Conservation (phyloP, 352 stramenopile genomes). For the Thraustochytrium sp. region DNA sequence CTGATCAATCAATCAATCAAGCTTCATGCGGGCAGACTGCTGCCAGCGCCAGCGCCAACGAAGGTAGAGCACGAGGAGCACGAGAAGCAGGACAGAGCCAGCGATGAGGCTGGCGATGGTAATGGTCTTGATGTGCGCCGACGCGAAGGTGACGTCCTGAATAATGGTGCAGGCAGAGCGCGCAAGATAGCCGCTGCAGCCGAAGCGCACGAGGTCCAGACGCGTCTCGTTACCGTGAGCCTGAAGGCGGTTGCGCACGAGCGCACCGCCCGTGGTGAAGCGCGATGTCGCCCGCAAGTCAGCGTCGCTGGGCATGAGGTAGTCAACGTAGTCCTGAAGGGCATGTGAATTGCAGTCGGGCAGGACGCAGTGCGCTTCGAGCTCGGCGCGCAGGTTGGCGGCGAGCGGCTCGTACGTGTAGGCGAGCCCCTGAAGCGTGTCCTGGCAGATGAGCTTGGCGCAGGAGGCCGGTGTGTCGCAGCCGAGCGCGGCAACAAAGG, state of each 20-base stretch:
- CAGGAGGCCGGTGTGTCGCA: background rate
- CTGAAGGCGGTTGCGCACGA: background rate
- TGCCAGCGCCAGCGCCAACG: background rate
- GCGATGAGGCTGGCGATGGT: background rate
- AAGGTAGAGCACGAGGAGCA: background rate
- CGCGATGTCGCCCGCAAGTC: background rate
- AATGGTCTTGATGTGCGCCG: constrained; percentile 15
- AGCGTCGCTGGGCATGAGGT: background rate
- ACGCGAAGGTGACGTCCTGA: constrained; percentile 17
- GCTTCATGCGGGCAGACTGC: background rate
- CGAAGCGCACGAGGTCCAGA: constrained; percentile 10
- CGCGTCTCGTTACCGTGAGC: background rate
- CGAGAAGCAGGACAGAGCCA: background rate
- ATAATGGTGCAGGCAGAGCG: background rate
- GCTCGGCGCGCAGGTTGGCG: background rate
- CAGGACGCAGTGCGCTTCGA: background rate
- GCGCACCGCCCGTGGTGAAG: background rate
- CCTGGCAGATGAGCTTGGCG: constrained; percentile 19
- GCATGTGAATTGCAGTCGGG: background rate
- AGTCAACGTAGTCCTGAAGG: constrained; percentile 1
- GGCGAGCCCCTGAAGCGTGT: constrained; percentile 7
- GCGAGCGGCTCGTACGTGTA: background rate
- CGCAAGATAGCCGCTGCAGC: constrained; percentile 2
- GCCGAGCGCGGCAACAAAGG: background rate
- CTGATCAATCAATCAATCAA: background rate